Base-by-base conservation (phyloP, 139 green algal species). In the Astrephomene gubernaculifera region DNA sequence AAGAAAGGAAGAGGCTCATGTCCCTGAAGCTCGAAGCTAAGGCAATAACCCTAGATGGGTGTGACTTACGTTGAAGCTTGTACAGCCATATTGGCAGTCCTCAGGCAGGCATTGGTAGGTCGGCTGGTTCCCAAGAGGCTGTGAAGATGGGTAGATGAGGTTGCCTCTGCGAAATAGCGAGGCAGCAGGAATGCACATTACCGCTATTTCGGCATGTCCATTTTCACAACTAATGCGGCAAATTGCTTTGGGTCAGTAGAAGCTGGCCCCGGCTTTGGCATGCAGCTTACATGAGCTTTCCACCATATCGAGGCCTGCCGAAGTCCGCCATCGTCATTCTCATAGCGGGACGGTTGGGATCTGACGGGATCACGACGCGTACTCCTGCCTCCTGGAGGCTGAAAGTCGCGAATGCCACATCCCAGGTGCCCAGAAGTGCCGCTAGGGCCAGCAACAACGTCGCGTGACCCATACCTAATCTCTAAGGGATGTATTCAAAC, bases 271-370 rank as follows among this genome's bases (percentile, higher is more conserved):
- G 31, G 38, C 43, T 31, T 33, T 22, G 60, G 64, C 52, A 63
- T 25, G 21, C 41, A 21, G 12, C 89, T 92, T 39, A 94, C 90
- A 92, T 86, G 12, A 96, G 71, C 2, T 73, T 53, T 1, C 87
- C 94, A 35, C 95, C 94, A 79, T 97, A 97, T 36, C 91, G 89
- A 0, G 92, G 90, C 54, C 78, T 72, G 17, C 95, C 94, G 82
- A 97, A 97, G 78, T 97, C 94, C 19, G 92, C 94, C 61, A 97
- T 83, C 1, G 90, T 87, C 84, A 93, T 85, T 19, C 93, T 80
- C 39, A 96, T 61, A 4, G 14, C 39, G 52, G 43, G n/a, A n/a
- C 71, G 6, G 27, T 31, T 25, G 70, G 19, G 31, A 54, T 45
- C 1, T 44, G 38, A 52, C 73, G 72, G 35, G 53, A 76, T n/a